Base-by-base conservation (phyloP, 352 stramenopile species). In the Paralagenidium karlingii region DNA sequence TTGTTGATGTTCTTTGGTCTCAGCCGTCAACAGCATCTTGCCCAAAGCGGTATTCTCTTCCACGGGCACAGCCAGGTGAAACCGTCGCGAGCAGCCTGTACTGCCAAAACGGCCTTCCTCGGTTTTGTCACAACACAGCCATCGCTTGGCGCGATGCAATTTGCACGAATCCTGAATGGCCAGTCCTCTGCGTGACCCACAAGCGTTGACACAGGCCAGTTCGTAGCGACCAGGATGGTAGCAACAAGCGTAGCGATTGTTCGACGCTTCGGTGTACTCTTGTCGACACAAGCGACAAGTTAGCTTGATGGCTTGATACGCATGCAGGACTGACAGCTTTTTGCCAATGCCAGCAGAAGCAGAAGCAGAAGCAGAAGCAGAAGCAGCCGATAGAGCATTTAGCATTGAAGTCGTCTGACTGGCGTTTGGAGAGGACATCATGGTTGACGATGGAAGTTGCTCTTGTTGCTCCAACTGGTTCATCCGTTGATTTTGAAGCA, bases 101-200 rank as follows among this genome's bases (percentile, higher is more conserved):
- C 58, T 80, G 3, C 68, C 75, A 24, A 79, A 77, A 0, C 65
- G 40, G 8, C 70, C 75, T 63, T 86, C 68, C 0, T 83, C 59
- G 0, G 68, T 88, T 30, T 73, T 50, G 32, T 88, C 71, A 36
- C 71, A 88, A 26, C 75, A 88, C 0, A 85, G 49, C 75, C 75
- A 88, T 5, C 75, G 55, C 27, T 63, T 70, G 0, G 68, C 55
- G 8, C 75, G 71, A 25, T 88, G 75, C 44, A 86, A 54, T 69
- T 86, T 86, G 34, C 75, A 88, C 9, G 38, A 55, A 2, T 47
- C 46, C 3, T 55, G 27, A 2, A 67, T 36, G 0, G 59, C 44
- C 1, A n/a, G n/a, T n/a, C 28, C 40, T 13, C 42, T 40, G 5
- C 75, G 68, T 8, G 64, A 77, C 2, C 51, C 22, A 38, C 75